Base-by-base conservation (phyloP, 768 basidiomycete genomes). In the Mrakia gelida region DNA sequence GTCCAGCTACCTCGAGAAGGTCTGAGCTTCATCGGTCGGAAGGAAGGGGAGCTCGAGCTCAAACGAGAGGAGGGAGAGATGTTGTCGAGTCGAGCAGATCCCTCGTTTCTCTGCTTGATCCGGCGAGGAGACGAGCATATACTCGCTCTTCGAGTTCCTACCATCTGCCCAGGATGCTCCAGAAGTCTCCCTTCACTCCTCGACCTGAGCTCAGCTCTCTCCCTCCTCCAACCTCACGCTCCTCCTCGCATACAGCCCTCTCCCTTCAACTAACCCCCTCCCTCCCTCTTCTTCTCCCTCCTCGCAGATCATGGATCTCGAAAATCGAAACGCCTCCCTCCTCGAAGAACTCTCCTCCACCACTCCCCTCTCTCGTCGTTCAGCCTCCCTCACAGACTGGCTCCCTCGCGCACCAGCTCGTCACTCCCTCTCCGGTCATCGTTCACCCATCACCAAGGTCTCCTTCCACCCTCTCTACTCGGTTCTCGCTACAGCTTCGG, bases 281-380 rank as follows among this genome's bases (percentile, higher is more conserved):
- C 15, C 4, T 13, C 45, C 23, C 23, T 16, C 30, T 16, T 8
- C 45, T 1, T 11, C 32, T 71, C 45, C 43, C 45, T 54, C 56
- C 81, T 21, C 80, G 30, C 81, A 97, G 95, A 94, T 98, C 82
- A 94, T 96, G 92, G 95, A 96, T 85, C 88, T 98, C 38, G 95
- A 97, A 86, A 90, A 90, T 75, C 89, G 92, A 16, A 87, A 89
- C 80, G 89, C 94, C 74, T 89, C 92, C 30, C 88, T 92, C 71
- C 86, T 91, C 23, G 91, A 93, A 83, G 94, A 97, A 84, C 87
- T 91, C 70, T 84, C 89, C 13, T 86, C 88, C 0, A 84, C 88
- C 21, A 82, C 86, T 34, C 81, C 84, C 73, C 87, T 83, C 83
- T 86, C 73, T 84, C 84, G 54, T 80, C 86, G 79, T 34, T 71